Conservation (phyloP, 148 eudicot genomes). For the Rhododendron griersonianum region DNA sequence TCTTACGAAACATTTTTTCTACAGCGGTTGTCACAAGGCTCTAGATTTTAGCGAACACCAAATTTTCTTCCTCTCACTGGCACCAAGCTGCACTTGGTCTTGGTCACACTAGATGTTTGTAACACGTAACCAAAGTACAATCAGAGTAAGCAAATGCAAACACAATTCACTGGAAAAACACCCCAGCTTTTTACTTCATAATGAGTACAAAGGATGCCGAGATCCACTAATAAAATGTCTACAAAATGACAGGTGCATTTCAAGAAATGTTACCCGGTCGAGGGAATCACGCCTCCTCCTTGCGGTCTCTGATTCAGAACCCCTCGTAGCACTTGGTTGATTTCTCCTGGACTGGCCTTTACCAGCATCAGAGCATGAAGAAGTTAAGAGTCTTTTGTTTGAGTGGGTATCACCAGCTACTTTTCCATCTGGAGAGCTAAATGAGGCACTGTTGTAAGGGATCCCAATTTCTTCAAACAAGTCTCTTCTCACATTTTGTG, state of each 20-base stretch:
- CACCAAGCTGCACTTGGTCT: background rate
- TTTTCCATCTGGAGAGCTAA: slow-evolving; percentile 35
- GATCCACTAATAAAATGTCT: background rate
- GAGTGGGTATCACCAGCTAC: slow-evolving; percentile 30
- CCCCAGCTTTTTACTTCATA: background rate
- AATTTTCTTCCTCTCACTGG: background rate
- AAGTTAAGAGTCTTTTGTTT: slow-evolving; percentile 24
- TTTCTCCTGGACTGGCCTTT: slow-evolving; percentile 46
- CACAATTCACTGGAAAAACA: background rate
- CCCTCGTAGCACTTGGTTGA: slow-evolving; percentile 29
- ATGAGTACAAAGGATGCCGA: background rate
- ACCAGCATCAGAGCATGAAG: slow-evolving; percentile 28
- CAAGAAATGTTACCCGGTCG: slow-evolving; percentile 50
- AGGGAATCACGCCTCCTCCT: slow-evolving; percentile 86
- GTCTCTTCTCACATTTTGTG: slow-evolving; percentile 51
- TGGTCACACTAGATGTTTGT: background rate
- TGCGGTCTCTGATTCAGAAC: slow-evolving; percentile 61
- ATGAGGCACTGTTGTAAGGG: slow-evolving; percentile 42
- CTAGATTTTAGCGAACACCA: background rate
- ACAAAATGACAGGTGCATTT: background rate
- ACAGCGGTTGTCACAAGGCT: background rate
- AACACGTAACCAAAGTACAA: background rate
- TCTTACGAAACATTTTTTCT: background rate
- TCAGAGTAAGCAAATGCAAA: background rate
- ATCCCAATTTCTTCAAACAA: slow-evolving; percentile 85